Conservation (phyloP, 1,284 basidiomycete species). For the Violaceomyces palustris region DNA sequence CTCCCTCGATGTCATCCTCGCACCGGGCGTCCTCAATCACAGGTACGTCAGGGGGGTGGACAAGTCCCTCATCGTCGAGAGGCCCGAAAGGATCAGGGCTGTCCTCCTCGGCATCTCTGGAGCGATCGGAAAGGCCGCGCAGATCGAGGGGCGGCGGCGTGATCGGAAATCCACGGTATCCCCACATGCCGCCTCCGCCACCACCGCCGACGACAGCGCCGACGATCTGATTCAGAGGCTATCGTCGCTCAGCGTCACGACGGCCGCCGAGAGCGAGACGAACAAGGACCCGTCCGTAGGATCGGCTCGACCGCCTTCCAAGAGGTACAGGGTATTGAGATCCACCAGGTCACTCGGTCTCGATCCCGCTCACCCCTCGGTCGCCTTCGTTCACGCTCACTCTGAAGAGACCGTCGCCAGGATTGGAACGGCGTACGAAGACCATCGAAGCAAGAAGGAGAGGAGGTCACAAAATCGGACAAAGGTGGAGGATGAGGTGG, state of each 20-base stretch:
- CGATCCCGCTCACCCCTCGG: slow-evolving; percentile 30
- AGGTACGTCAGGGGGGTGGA: slow-evolving; percentile 46
- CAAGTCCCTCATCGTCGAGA: slow-evolving; percentile 46
- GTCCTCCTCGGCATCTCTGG: slow-evolving; percentile 41
- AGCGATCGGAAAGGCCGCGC: slow-evolving; percentile 19
- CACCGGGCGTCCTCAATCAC: slow-evolving; percentile 45
- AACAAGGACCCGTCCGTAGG: too few species aligned
- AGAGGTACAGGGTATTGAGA: slow-evolving; percentile 18
- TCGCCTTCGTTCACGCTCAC: slow-evolving; percentile 28
- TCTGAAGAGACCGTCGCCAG: slow-evolving; percentile 20
- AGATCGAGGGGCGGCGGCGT: too few species aligned
- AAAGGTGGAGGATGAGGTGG: not conserved
- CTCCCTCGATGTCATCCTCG: slow-evolving; percentile 39
- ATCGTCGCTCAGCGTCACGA: slow-evolving; percentile 14
- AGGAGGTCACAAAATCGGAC: slow-evolving; percentile 1
- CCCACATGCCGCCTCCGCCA: not conserved
- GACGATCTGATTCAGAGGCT: slow-evolving; percentile 28
- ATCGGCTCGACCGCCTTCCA: not conserved
- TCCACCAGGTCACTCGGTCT: slow-evolving; percentile 20
- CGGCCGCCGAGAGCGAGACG: too few species aligned
- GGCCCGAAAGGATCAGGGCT: slow-evolving; percentile 48
- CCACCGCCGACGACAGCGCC: slow-evolving; percentile 4
- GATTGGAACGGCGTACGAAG: slow-evolving; percentile 17
- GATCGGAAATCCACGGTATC: too few species aligned
- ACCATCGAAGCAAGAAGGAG: slow-evolving; percentile 13